A percentile compares a stretch with the other conserved stretches of the same genome.
Evolutionary conservation across 768 basidiomycete genomes (phyloP).

Genomic region (Xerocomellus intermedius): DNA sequence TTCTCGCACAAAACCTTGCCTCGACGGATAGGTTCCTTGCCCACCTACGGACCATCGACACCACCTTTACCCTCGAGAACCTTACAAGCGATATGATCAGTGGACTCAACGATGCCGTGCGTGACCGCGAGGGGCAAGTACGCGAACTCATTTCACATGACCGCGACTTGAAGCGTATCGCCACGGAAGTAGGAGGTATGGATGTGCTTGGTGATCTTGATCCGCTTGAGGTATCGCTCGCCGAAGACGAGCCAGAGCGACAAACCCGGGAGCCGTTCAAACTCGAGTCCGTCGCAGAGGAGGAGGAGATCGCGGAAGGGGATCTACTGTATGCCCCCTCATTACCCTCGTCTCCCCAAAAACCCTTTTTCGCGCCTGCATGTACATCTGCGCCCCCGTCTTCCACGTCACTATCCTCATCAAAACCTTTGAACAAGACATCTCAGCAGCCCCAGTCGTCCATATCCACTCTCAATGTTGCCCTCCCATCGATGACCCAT

Average conservation of each 20-base stretch:
- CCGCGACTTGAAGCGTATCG: slow-evolving; percentile 74
- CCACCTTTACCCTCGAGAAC: slow-evolving; percentile 51
- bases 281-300: slow-evolving; percentile 41
- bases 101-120: slow-evolving; percentile 68
- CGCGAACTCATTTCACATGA: slow-evolving; percentile 77
- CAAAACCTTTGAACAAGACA: slow-evolving; percentile 26
- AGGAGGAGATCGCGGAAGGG: slow-evolving; percentile 40
- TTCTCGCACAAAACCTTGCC: slow-evolving; percentile 70
- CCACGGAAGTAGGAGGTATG: slow-evolving; percentile 72
- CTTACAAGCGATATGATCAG: slow-evolving; percentile 77
- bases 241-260: slow-evolving; percentile 31
- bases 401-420: slow-evolving; percentile 44
- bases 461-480: slow-evolving; percentile 26
- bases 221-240: slow-evolving; percentile 46
- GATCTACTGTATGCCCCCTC: slow-evolving; percentile 40
- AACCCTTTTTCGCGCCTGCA: slow-evolving; percentile 53
- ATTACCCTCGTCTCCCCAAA: slow-evolving; percentile 47
- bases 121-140: slow-evolving; percentile 78
- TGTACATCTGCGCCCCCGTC: slow-evolving; percentile 48
- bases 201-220: slow-evolving; percentile 73
- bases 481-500: slow-evolving; percentile 65
- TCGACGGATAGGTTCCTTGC: slow-evolving; percentile 75
- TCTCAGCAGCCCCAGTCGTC: slow-evolving; percentile 27
- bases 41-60: slow-evolving; percentile 69
- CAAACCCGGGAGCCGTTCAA: slow-evolving; percentile 28